These are phyloP conservation scores for Fusarium mangiferae DNA, from an alignment of 2,329 filamentous ascomycete genomes.

Conservation along the genomic window DNA sequence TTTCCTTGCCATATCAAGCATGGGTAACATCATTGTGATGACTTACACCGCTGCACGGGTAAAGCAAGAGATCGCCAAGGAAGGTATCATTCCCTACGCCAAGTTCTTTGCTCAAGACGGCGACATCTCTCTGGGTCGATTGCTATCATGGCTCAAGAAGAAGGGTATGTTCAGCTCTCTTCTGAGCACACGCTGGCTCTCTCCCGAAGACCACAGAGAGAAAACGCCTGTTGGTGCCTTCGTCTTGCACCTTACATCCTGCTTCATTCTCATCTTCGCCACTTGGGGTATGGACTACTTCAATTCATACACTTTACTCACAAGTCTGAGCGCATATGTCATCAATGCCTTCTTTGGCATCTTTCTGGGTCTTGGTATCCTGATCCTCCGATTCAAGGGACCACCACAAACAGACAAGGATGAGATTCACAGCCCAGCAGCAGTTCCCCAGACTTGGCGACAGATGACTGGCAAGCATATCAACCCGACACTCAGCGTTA, in stretches of 20 bases:
- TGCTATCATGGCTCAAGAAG: slow-evolving; percentile 46
- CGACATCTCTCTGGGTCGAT: slow-evolving; percentile 49
- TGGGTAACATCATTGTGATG: slow-evolving; percentile 67
- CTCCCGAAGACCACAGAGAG: slow-evolving; percentile 50
- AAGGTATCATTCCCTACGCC: slow-evolving; percentile 63
- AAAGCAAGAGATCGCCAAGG: slow-evolving; percentile 70
- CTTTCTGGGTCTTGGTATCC: slow-evolving; percentile 49
- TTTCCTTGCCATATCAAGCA: slow-evolving; percentile 63
- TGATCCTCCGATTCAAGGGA: slow-evolving; percentile 49
- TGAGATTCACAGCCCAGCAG: slow-evolving; percentile 14
- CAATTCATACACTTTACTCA: slow-evolving; percentile 47
- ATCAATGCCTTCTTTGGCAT: slow-evolving; percentile 50
- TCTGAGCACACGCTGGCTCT: slow-evolving; percentile 45
- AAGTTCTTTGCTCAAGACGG: slow-evolving; percentile 58
- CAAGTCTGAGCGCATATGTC: slow-evolving; percentile 47
- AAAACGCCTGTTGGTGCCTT: slow-evolving; percentile 51
- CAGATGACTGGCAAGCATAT: slow-evolving; percentile 48
- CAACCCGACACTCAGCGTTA: slow-evolving; percentile 46
- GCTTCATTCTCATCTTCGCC: slow-evolving; percentile 49
- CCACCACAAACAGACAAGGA: slow-evolving; percentile 43
- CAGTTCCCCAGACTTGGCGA: slow-evolving; percentile 41
- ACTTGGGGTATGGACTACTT: slow-evolving; percentile 43
- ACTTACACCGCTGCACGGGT: slow-evolving; percentile 66
- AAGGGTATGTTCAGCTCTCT: slow-evolving; percentile 46
- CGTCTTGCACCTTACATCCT: slow-evolving; percentile 48